These are phyloP conservation scores for Lyophyllum decastes DNA, from an alignment of 768 basidiomycete genomes.

Conservation along the genomic window DNA sequence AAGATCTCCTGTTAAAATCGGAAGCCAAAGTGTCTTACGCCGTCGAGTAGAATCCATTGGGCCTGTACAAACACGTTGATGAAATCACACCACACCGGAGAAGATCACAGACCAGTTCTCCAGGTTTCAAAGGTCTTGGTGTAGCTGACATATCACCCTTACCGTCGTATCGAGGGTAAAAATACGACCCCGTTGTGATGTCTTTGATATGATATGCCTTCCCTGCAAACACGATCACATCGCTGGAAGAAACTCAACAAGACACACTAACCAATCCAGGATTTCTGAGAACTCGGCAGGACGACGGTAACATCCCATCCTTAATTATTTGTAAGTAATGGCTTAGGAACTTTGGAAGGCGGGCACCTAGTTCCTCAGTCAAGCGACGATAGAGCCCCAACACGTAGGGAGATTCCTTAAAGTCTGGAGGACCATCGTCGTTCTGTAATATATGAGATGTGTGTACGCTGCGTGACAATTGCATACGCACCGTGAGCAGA, in stretches of 20 bases:
- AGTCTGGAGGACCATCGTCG: conserved; percentile 80
- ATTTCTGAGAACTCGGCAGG: conserved; percentile 79
- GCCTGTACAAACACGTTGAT: conserved; percentile 31
- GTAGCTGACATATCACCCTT: conserved; percentile 63
- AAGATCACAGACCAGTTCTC: conserved; percentile 56
- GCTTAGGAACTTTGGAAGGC: neutral
- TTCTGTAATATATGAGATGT: conserved; percentile 45
- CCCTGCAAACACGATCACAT: conserved; percentile 43
- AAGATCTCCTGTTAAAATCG: conserved; percentile 5
- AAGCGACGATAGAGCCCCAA: conserved; percentile 69
- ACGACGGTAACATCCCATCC: conserved; percentile 84
- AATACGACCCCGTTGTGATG: conserved; percentile 67
- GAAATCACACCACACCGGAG: neutral
- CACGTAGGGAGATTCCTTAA: conserved; percentile 70
- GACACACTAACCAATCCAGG: conserved; percentile 75
- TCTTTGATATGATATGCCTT: conserved; percentile 83
- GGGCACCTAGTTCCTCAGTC: conserved; percentile 56
- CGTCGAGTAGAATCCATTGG: conserved; percentile 92
- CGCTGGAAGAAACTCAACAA: neutral
- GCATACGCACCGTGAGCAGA: conserved; percentile 38
- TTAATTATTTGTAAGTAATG: conserved; percentile 21
- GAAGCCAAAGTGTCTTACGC: conserved; percentile 44
- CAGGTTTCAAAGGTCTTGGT: conserved; percentile 69
- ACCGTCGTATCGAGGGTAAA: conserved; percentile 74
- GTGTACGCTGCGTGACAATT: neutral